Evolutionary conservation across 192 early-diverging fungal genomes (phyloP), one percentile per base, ranked within the genome.

Genomic region (Funneliformis geosporum): DNA sequence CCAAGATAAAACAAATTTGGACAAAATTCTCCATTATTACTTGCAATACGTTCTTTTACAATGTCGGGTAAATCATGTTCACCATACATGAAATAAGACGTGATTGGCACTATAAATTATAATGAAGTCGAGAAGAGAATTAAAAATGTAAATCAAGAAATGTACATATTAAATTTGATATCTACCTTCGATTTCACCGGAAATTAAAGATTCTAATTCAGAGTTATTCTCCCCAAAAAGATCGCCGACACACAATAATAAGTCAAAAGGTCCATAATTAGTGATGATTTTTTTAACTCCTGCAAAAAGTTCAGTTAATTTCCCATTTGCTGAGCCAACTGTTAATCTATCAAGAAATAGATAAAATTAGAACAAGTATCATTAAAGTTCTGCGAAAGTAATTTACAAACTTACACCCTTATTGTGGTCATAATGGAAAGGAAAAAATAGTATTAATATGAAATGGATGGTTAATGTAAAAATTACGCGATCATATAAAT

Each of bases 191-290:
- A 61, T 73, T 8, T 60, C 27, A 25, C n/a, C 78, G 61, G 82
- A 85, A 81, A 83, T 60, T 82, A 86, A 23, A 88, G 83, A 44
- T 18, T 85, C 81, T 43, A 87, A 88, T 21, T 85, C 82, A 21
- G 84, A 76, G 1, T 83, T 86, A 23, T 88, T 82, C 7, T 82
- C 79, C 16, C 83, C 85, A 84, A 96, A 96, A 46, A 98, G 91
- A 84, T 96, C 94, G 21, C 96, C 96, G 0, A 89, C 87, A 47
- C 93, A 91, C 8, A 98, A 86, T 28, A 95, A 82, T 33, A 95
- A 79, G 42, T 95, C 93, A 80, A 98, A 98, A 8, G 96, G 96
- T 0, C 95, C 95, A 77, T 94, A 88, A 81, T 96, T 96, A 8
- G 82, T 73, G 79, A 96, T 88, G 75, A 96, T 90, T 9, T 89